A percentile compares a stretch with the other conserved stretches of the same genome.
Conservation (phyloP, 2,329 filamentous ascomycete genomes). For the Penicillium janthinellum region DNA sequence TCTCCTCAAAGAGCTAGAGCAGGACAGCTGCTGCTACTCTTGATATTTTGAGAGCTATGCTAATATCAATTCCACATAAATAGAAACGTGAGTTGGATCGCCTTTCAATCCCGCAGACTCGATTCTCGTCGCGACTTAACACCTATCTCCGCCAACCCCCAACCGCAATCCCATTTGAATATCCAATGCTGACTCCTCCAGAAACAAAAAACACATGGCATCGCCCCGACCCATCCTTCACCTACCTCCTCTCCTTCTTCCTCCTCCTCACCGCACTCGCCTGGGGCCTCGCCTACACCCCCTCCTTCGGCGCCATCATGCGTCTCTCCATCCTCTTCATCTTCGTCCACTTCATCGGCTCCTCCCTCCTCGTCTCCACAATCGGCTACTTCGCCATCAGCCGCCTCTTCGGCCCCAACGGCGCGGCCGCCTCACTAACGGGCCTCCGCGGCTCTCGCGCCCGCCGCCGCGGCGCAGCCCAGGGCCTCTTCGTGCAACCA, state of each 20-base stretch:
- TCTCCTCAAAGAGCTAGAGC: no score
- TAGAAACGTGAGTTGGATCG: slow-evolving; percentile 44
- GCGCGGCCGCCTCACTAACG: slow-evolving; percentile 46
- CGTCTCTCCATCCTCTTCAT: slow-evolving; percentile 53
- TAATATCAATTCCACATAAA: neutral
- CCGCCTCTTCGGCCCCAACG: slow-evolving; percentile 60
- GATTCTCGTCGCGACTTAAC: neutral
- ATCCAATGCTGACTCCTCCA: slow-evolving; percentile 29
- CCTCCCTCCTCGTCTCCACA: slow-evolving; percentile 61
- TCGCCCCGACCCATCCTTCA: slow-evolving; percentile 69
- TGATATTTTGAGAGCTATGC: neutral
- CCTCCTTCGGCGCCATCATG: slow-evolving; percentile 49
- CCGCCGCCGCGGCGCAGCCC: slow-evolving; percentile 51
- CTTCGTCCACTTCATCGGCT: slow-evolving; percentile 62
- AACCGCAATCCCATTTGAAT: neutral
- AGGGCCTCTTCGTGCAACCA: slow-evolving; percentile 62
- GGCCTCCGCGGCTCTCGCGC: slow-evolving; percentile 50
- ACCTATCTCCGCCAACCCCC: neutral
- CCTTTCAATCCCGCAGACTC: neutral
- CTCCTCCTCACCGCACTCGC: slow-evolving; percentile 57
- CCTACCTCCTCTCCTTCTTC: slow-evolving; percentile 69
- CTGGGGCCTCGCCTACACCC: slow-evolving; percentile 61
- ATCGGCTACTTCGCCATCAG: slow-evolving; percentile 67
- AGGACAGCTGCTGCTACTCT: neutral
- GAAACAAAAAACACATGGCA: slow-evolving; percentile 73